Percentiles rank a stretch among this genome's conserved stretches.
Conservation (phyloP, 2,329 filamentous ascomycete genomes). For the Penicillium sp. region DNA sequence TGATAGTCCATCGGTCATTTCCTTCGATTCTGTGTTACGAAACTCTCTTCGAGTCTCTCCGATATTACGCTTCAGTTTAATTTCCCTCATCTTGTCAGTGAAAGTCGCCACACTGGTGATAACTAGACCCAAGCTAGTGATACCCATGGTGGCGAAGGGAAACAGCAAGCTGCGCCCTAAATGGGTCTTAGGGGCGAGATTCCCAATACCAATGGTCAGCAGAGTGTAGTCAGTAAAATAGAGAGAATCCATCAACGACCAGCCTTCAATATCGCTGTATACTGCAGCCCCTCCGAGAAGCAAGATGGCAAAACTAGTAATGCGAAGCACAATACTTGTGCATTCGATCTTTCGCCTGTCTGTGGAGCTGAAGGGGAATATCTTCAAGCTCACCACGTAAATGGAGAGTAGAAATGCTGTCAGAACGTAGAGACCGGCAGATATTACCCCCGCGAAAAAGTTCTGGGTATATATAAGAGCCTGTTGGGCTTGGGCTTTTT, state of each 20-base stretch:
- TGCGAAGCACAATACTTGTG: background rate
- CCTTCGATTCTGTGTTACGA: background rate
- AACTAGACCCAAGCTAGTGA: background rate
- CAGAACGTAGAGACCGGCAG: background rate
- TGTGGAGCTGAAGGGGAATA: background rate
- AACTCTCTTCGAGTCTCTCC: background rate
- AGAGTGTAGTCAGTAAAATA: background rate
- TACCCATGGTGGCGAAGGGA: background rate
- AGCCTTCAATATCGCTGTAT: background rate
- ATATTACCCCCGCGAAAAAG: background rate
- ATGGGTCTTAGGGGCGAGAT: background rate
- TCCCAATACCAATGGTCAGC: background rate
- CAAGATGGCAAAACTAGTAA: background rate
- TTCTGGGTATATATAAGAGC: background rate
- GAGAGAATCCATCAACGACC: background rate
- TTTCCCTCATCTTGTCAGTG: background rate
- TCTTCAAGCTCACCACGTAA: background rate
- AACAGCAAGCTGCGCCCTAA: background rate
- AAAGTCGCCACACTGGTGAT: background rate
- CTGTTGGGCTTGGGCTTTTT: background rate
- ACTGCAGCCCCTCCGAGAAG: background rate
- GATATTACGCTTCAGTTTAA: background rate
- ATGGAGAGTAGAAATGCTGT: background rate
- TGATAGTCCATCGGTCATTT: background rate
- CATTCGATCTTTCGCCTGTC: background rate